These are phyloP conservation scores for Curvularia eragrostidis DNA, from an alignment of 2,329 filamentous ascomycete genomes.

Conservation along the genomic window DNA sequence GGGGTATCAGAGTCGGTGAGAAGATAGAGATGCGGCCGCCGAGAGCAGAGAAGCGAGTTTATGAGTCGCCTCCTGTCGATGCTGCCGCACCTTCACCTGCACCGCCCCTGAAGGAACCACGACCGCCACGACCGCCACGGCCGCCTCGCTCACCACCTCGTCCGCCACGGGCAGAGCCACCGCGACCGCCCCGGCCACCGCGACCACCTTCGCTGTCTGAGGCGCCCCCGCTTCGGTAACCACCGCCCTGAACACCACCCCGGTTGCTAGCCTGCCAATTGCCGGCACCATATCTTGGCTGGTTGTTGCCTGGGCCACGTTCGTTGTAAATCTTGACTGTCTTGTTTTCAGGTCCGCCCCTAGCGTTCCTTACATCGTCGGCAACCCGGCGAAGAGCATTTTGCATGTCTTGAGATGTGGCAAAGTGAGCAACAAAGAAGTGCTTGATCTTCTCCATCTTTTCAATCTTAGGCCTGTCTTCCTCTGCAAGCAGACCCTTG, in stretches of 20 bases:
- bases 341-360: slow-evolving; percentile 77
- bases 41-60: slow-evolving; percentile 15
- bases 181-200: slow-evolving; percentile 60
- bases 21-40: slow-evolving; percentile 18
- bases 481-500: slow-evolving; percentile 79
- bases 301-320: slow-evolving; percentile 57
- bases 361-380: slow-evolving; percentile 75
- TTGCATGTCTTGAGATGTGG: slow-evolving; percentile 78
- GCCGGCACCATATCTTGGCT: slow-evolving; percentile 58
- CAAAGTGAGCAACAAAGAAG: slow-evolving; percentile 88
- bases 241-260: slow-evolving; percentile 68
- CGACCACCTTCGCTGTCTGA: slow-evolving; percentile 77
- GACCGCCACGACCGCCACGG: slow-evolving; percentile 52
- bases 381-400: slow-evolving; percentile 77
- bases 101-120: slow-evolving; percentile 43
- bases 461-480: slow-evolving; percentile 81
- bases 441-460: slow-evolving; percentile 72
- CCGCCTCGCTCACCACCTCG: slow-evolving; percentile 55
- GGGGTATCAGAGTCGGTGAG: slow-evolving; percentile 43
- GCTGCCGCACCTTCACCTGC: slow-evolving; percentile 46
- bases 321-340: slow-evolving; percentile 84
- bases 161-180: slow-evolving; percentile 57
- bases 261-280: slow-evolving; percentile 69
- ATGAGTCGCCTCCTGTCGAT: slow-evolving; percentile 50
- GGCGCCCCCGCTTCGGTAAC: slow-evolving; percentile 82